Base-by-base conservation (phyloP, 2,329 filamentous ascomycete species). In the Nemania serpens region DNA sequence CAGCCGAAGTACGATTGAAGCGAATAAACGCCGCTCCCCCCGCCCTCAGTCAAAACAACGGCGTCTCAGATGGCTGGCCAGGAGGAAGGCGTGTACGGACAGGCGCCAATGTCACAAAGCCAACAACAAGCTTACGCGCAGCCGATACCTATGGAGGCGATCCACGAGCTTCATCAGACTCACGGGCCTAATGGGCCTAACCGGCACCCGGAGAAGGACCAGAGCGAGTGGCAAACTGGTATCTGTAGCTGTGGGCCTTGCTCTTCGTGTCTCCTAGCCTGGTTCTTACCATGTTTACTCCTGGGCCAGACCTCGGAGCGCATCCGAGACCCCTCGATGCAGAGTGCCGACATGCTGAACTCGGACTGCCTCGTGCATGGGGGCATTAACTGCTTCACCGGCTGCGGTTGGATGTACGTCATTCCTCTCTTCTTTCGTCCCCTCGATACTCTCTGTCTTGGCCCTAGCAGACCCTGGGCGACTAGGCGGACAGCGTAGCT, bases 391-490 rank as follows among this genome's bases (percentile, higher is more conserved):
- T 69, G 59, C 53, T 69, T 68, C 45, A 70, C 69, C 5, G 71
- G 72, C 13, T 72, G 67, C 51, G 70, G 71, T 6, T 74, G 68
- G 66, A 69, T 75, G 72, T 74, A 67, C 51, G 72, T 70, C 51
- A 18, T 20, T 22, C 17, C 2, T 7, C 47, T 18, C 7, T 10
- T 34, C 11, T 17, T 2, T 5, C 34, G 9, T 18, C 22, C 20
- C 10, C 2, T 18, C n/a, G 17, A 7, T 45, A 29, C 7, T 29
- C 7, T 7, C 25, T 7, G 25, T 29, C 25, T 29, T 7, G 7
- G 25, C 25, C 5, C 2, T 37, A 17, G 18, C 15, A 15, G 20
- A 43, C 9, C 51, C 22, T 11, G 5, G 6, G 39, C 25, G 7
- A 29, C 25, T 39, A 12, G 11, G 36, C 4, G 11, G 13, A 46